Base-by-base conservation (phyloP, 306 rosid species). In the Gynostemma pentaphyllum region DNA sequence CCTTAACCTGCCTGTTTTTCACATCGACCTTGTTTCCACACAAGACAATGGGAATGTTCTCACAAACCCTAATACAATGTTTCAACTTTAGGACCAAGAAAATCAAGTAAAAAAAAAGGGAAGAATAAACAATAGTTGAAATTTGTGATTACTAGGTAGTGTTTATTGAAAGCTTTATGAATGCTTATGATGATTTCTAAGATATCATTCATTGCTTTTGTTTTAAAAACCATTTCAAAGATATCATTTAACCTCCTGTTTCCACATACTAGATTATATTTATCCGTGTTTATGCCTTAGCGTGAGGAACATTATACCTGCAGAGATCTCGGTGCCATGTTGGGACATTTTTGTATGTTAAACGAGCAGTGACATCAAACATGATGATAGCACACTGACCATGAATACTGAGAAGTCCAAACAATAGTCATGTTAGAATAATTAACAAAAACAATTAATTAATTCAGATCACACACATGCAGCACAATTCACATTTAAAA, bases 251-350 rank as follows among this genome's bases (percentile, higher is more conserved):
- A n/a, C n/a, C 27, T 16, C 22, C 15, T 2, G 36, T 51, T 26
- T 5, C 36, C n/a, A 21, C 5, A 21, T 16, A 8, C 10, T 3
- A 27, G 21, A 40, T 11, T 12, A 2, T 56, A 34, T 15, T 15
- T 40, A 4, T 10, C 18, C 8, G 23, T 26, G 51, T 14, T 14
- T 2, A 13, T 37, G 16, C 19, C 32, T 2, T 60, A 2, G 34
- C 34, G 34, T 42, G 23, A 7, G 22, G 9, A 45, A 28, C 30
- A 32, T 75, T 78, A 1, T 11, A 80, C 92, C 92, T 66, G 21
- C 92, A 82, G 70, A 85, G 92, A 70, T 85, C 92, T 5, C 92
- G 82, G 24, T 85, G 92, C 92, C 92, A 85, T 16, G 92, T 85
- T 18, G 92, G 88, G 8, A 85, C 88, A 41, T 85, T 85, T 37